Base-by-base conservation (phyloP, 768 basidiomycete genomes). In the Termitomyces titanicus region DNA sequence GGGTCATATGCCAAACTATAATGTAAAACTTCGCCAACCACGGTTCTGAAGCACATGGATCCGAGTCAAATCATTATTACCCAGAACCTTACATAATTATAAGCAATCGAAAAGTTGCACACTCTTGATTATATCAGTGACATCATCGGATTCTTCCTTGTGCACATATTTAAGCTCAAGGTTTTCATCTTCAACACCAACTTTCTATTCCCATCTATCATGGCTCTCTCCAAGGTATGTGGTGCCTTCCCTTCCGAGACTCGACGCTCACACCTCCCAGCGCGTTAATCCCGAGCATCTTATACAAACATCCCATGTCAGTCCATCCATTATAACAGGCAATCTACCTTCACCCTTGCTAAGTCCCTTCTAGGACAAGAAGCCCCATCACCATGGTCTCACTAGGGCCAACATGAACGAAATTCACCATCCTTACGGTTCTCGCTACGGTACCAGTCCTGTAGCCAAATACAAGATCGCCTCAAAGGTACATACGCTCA, bases 401-500 rank as follows among this genome's bases (percentile, higher is more conserved):
- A 75, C 72, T 40, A 63, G 68, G 13, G 66, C 66, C 3, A 52
- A 72, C 2, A 62, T 74, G 7, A 64, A 72, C 35, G 56, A 68
- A 1, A 42, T 77, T 10, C 54, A 63, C 0, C 79, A 80, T 54
- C 67, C 80, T 0, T 88, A 87, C 57, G 83, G 81, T 22, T 80
- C 78, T 18, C 81, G 85, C 42, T 89, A 89, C 65, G 79, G 79
- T 15, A 85, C 85, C n/a, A 66, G 64, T n/a, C 76, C 85, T 18
- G 70, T 91, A 50, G 88, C 89, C 15, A 92, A 89, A 66, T 91
- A 79, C 68, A 74, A 74, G 53, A 64, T 92, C 9, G 80, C 88
- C 0, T 72, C 74, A 37, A 84, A 79, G 69, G 83, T 79, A 54
- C 11, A 56, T 25, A 17, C 45, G 3, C n/a, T 17, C 13, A 18